Evolutionary conservation across 164 flowering plant genomes (phyloP).

Genomic region (Echeveria elegans): DNA sequence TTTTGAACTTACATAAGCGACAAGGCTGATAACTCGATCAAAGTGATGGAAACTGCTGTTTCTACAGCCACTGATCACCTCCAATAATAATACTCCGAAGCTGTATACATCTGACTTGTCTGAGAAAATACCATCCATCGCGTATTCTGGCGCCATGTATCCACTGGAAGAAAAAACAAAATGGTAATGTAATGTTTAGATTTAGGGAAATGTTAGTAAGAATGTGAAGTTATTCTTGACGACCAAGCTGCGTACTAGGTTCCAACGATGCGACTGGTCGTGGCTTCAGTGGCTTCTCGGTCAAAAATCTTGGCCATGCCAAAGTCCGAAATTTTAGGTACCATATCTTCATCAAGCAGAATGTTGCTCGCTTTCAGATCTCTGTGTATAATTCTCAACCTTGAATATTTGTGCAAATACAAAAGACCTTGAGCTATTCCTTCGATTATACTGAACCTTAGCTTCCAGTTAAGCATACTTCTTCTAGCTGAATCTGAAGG

Average conservation of each 20-base stretch:
- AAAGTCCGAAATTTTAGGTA: conserved; percentile 28
- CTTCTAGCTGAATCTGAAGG: background rate
- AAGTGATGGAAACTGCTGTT: conserved; percentile 15
- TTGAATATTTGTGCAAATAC: conserved; percentile 27
- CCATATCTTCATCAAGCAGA: conserved; percentile 22
- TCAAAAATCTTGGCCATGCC: conserved; percentile 27
- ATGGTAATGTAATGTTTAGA: background rate
- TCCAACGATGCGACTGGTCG: background rate
- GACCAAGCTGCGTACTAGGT: background rate
- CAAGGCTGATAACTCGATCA: conserved; percentile 16
- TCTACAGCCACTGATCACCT: conserved; percentile 16
- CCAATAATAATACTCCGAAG: conserved; percentile 26
- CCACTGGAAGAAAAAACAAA: conserved; percentile 13
- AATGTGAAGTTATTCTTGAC: no score
- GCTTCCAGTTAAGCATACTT: conserved; percentile 17
- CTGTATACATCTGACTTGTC: conserved; percentile 20
- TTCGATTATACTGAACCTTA: conserved; percentile 18
- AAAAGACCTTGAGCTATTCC: conserved; percentile 30
- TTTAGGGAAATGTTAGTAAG: no score
- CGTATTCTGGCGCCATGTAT: conserved; percentile 24
- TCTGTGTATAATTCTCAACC: conserved; percentile 21
- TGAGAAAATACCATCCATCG: conserved; percentile 18
- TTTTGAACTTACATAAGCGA: conserved; percentile 19
- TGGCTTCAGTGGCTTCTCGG: background rate
- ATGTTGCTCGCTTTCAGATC: conserved; percentile 19